These are phyloP conservation scores for Gypsophila paniculata DNA, from an alignment of 179 eudicot species.

Conservation along the genomic window DNA sequence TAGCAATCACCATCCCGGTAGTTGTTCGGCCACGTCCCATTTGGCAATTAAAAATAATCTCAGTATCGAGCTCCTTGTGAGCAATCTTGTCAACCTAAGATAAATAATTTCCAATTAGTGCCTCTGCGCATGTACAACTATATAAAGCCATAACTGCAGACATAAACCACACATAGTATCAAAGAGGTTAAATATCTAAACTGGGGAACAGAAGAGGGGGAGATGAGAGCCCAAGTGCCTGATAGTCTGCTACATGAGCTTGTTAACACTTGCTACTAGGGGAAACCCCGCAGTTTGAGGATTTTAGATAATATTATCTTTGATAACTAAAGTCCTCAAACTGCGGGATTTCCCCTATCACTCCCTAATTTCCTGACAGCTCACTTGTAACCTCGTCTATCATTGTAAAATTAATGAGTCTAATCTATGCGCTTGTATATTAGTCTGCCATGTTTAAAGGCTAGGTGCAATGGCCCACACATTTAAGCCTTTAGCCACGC, in stretches of 20 bases:
- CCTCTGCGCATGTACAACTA: slow-evolving; percentile 14
- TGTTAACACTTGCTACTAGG: background rate
- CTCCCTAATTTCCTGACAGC: background rate
- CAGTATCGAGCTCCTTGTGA: slow-evolving; percentile 57
- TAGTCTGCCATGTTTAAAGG: no score
- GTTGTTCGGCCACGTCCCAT: slow-evolving; percentile 99
- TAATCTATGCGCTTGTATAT: no score
- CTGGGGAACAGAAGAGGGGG: background rate
- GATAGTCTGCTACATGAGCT: background rate
- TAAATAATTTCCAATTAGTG: slow-evolving; percentile 20
- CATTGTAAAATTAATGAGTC: background rate
- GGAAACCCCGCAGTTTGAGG: no score
- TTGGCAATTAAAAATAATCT: slow-evolving; percentile 89
- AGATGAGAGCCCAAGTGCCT: background rate
- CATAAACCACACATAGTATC: background rate
- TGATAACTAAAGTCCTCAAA: no score
- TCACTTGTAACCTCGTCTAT: background rate
- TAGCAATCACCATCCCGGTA: slow-evolving; percentile 98
- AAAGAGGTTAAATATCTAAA: background rate
- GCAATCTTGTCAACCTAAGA: slow-evolving; percentile 70
- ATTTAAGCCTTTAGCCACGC: no score
- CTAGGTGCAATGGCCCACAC: no score
- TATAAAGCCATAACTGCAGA: slow-evolving; percentile 16
- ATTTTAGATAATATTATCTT: background rate
- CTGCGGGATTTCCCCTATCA: background rate